These are phyloP conservation scores for Malassezia slooffiae DNA, from an alignment of 1,284 basidiomycete species.

Conservation along the genomic window DNA sequence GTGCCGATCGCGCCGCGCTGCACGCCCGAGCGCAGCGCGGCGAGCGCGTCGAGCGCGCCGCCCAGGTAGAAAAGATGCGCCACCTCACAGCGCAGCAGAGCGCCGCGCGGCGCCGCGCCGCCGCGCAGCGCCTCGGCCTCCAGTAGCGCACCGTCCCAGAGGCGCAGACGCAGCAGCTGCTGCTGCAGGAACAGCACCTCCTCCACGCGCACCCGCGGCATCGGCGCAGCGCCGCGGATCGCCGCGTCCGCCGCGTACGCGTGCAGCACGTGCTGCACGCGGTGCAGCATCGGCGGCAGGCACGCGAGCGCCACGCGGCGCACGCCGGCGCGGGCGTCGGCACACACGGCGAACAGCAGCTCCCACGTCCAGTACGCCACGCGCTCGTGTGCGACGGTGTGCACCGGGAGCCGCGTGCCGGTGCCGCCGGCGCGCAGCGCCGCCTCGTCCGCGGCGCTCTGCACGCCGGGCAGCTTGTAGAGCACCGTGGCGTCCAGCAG, in stretches of 20 bases:
- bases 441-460: neutral
- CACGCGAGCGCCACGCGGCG: slow-evolving; percentile 61
- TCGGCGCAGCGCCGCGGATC: slow-evolving; percentile 57
- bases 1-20: slow-evolving; percentile 1
- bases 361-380: slow-evolving; percentile 93
- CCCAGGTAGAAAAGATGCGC: neutral
- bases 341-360: slow-evolving; percentile 68
- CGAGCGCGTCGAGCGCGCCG: neutral
- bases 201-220: slow-evolving; percentile 60
- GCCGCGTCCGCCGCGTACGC: slow-evolving; percentile 70
- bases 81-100: neutral
- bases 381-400: slow-evolving; percentile 59
- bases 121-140: neutral
- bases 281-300: slow-evolving; percentile 60
- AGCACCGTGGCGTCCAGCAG: slow-evolving; percentile 66
- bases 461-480: slow-evolving; percentile 47
- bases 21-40: neutral
- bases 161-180: neutral
- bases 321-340: slow-evolving; percentile 49
- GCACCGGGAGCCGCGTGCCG: slow-evolving; percentile 55
- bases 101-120: neutral
- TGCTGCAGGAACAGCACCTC: slow-evolving; percentile 70
- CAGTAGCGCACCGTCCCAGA: no score
- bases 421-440: slow-evolving; percentile 29
- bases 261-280: slow-evolving; percentile 60